A percentile compares a stretch with the other conserved stretches of the same genome.
Evolutionary conservation across 2,329 filamentous ascomycete species (phyloP).

Genomic region (Mycosphaerella sp.): DNA sequence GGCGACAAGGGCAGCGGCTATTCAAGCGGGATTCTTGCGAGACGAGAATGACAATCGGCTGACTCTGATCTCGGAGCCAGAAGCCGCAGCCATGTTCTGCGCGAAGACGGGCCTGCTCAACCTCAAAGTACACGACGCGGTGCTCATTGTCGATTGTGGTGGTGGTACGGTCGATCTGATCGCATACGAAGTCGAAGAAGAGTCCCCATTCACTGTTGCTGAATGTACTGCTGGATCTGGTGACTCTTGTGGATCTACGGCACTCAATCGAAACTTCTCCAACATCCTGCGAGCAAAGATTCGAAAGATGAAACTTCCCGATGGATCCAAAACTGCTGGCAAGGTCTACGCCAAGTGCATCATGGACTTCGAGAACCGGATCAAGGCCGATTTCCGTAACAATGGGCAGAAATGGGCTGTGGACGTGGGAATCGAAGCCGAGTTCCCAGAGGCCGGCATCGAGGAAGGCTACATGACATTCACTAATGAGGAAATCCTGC

Average conservation of each 20-base stretch:
- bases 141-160: conserved; percentile 95
- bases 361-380: conserved; percentile 99
- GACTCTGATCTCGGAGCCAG: conserved; percentile 90
- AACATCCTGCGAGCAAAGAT: conserved; percentile 98
- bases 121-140: conserved; percentile 96
- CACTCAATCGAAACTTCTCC: conserved; percentile 95
- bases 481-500: conserved; percentile 96
- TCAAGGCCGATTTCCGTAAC: conserved; percentile 99
- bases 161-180: conserved; percentile 98
- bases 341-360: conserved; percentile 99
- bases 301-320: conserved; percentile 96
- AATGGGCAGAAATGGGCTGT: conserved; percentile 98
- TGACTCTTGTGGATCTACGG: conserved; percentile 97
- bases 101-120: conserved; percentile 94
- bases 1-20: conserved; percentile 88
- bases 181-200: conserved; percentile 96
- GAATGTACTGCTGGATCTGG: conserved; percentile 97
- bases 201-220: conserved; percentile 91
- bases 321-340: conserved; percentile 94
- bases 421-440: conserved; percentile 95
- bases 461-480: conserved; percentile 99
- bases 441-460: conserved; percentile 95
- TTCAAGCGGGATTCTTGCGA: conserved; percentile 91
- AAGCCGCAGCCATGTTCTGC: conserved; percentile 95
- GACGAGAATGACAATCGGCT: conserved; percentile 97